Evolutionary conservation across 2,329 filamentous ascomycete species (phyloP).

Genomic region (Taxawa tesnikishii): DNA sequence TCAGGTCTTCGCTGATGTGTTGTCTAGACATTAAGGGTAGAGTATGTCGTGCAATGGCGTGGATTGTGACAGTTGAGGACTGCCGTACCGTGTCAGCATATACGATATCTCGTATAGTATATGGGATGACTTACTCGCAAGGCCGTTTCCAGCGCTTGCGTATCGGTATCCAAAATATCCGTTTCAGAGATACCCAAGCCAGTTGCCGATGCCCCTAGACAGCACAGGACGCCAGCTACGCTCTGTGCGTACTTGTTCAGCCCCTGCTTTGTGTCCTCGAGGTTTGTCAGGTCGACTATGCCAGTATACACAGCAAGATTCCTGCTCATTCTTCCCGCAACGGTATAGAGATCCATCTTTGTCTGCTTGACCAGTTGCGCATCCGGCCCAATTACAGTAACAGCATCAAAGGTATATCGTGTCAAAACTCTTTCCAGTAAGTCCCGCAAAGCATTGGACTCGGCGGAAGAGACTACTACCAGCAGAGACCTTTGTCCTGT

Average conservation of each 20-base stretch:
- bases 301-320: conserved; percentile 4
- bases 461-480: conserved; percentile 2
- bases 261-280: not conserved
- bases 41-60: conserved; percentile 6
- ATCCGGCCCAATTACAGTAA: conserved; percentile 1
- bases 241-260: conserved; percentile 1
- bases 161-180: conserved; percentile 4
- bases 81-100: conserved; percentile 1
- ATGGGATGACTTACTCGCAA: conserved; percentile 1
- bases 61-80: conserved; percentile 4
- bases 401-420: conserved; percentile 1
- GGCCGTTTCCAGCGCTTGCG: conserved; percentile 2
- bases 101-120: not conserved
- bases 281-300: conserved; percentile 1
- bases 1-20: not conserved
- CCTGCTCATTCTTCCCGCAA: conserved; percentile 3
- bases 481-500: conserved; percentile 3
- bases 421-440: conserved; percentile 1
- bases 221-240: conserved; percentile 5
- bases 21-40: conserved; percentile 1
- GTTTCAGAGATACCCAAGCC: no score
- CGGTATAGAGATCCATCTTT: conserved; percentile 5
- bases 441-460: not conserved
- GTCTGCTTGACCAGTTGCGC: conserved; percentile 4
- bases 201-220: not conserved